These are phyloP conservation scores for Penicillium crustosum DNA, from an alignment of 2,329 filamentous ascomycete species.

Conservation along the genomic window DNA sequence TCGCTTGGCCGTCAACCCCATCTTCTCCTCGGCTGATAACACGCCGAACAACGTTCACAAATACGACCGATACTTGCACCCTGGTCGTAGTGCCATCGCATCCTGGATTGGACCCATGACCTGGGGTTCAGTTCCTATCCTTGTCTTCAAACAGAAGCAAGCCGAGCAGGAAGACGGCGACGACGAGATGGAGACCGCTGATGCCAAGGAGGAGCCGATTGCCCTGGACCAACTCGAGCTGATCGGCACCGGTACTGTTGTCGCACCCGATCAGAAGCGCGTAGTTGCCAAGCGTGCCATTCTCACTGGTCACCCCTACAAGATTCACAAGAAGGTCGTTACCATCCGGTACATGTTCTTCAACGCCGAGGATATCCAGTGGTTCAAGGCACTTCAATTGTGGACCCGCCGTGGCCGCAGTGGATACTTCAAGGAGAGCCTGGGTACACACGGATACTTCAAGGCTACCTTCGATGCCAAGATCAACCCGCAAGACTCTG, in stretches of 20 bases:
- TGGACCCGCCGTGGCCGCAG: conserved; percentile 89
- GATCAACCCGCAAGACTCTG: conserved; percentile 92
- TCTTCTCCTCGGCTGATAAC: conserved; percentile 85
- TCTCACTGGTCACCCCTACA: conserved; percentile 92
- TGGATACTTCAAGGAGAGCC: conserved; percentile 88
- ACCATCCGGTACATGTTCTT: conserved; percentile 99
- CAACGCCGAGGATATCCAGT: conserved; percentile 88
- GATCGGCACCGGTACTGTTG: conserved; percentile 81
- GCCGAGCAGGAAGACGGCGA: conserved; percentile 30
- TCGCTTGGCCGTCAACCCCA: conserved; percentile 80
- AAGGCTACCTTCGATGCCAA: conserved; percentile 96
- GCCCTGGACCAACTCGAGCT: conserved; percentile 60
- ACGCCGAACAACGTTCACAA: conserved; percentile 98
- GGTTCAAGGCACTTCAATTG: conserved; percentile 94
- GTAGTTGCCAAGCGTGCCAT: conserved; percentile 93
- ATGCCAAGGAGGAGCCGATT: conserved; percentile 42
- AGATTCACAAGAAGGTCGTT: conserved; percentile 97
- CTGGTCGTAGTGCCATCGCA: conserved; percentile 83
- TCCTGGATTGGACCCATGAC: conserved; percentile 86
- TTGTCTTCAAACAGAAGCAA: conserved; percentile 71
- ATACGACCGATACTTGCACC: conserved; percentile 87
- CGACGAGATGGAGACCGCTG: conserved; percentile 46
- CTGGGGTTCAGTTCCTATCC: conserved; percentile 86
- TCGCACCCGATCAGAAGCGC: conserved; percentile 70
- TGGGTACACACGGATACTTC: conserved; percentile 99